Evolutionary conservation across 169 alveolate genomes (phyloP), one percentile per base, ranked within the genome.

Genomic region (Neospora caninum): DNA sequence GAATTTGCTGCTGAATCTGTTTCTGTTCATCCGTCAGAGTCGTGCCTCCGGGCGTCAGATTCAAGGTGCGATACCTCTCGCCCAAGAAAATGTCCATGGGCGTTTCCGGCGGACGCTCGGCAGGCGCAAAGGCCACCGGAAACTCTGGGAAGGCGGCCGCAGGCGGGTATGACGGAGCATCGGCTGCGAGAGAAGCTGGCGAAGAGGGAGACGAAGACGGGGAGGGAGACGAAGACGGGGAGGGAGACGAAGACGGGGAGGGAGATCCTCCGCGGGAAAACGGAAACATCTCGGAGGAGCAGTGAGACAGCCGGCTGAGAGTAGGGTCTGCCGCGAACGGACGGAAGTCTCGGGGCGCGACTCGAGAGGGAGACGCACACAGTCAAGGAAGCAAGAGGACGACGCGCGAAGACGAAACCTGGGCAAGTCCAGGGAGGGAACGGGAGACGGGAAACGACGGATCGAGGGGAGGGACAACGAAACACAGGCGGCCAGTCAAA

Each of bases 1-100:
- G 82, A 22, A 92, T 64, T 34, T 92, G 95, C 88, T 92, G 38
- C 67, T 82, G 89, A 13, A 82, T 38, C 67, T 41, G 89, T 49
- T 18, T 38, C 89, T 82, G 69, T 42, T 82, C 89, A 9, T 22
- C 43, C 2, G 89, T 82, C 67, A 41, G 20, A 49, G 58, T 49
- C 43, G 88, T 25, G n/a, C 13, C 89, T 18, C 16, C 41, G 43
- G 89, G 69, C n/a, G 89, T 49, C 22, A 82, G 25, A 29, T 42
- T 38, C 89, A 82, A 36, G 38, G 89, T 82, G 2, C 89, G 53
- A 29, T 82, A 82, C 13, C 89, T 13, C 69, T 82, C 67, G n/a
- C 89, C 41, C 34, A 82, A 31, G 67, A 82, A 82, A 16, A 82
- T 82, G 53, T 82, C 89, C 89, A 82, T 82, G 34, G 89, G 89